Percentiles rank a stretch among this genome's conserved stretches.
phyloP scores from a whole-genome alignment of 2,329 filamentous ascomycete genomes.

The Rutstroemia sp. region DNA sequence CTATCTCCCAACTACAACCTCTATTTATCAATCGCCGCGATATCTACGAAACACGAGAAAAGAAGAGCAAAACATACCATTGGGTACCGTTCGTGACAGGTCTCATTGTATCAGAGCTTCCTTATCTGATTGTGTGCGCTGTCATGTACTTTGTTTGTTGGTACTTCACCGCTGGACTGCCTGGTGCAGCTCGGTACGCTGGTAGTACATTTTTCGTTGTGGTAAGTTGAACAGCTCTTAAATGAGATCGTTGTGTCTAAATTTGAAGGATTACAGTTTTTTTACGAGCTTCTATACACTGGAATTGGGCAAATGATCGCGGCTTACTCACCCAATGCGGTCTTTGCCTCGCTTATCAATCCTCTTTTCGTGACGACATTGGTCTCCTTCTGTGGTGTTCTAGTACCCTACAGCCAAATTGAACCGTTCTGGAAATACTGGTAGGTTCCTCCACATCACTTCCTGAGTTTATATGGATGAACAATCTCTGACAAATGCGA shows the following conservation, averaged over 20 bases:
- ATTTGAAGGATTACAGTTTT: slow-evolving; percentile 10
- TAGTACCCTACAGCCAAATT: slow-evolving; percentile 64
- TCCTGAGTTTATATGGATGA: too few species aligned
- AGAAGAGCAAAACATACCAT: slow-evolving; percentile 53
- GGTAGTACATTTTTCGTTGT: slow-evolving; percentile 48
- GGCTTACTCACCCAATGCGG: slow-evolving; percentile 53
- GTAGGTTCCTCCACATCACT: too few species aligned
- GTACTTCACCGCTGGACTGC: slow-evolving; percentile 52
- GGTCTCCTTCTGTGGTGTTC: slow-evolving; percentile 66
- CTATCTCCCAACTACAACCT: slow-evolving; percentile 51
- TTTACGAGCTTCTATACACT: slow-evolving; percentile 38
- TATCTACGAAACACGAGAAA: slow-evolving; percentile 52
- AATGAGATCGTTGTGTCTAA: too few species aligned
- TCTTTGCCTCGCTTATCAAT: slow-evolving; percentile 52
- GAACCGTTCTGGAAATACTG: slow-evolving; percentile 53
- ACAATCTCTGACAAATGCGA: too few species aligned
- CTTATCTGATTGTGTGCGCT: slow-evolving; percentile 37
- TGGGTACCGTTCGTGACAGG: slow-evolving; percentile 53
- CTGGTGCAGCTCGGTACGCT: slow-evolving; percentile 35
- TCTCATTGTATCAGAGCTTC: slow-evolving; percentile 40
- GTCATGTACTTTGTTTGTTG: slow-evolving; percentile 43
- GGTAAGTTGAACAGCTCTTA: too few species aligned
- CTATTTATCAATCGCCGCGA: slow-evolving; percentile 49
- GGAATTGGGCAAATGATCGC: slow-evolving; percentile 57
- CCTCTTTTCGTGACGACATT: slow-evolving; percentile 50